Conservation (phyloP, 805 yeast genomes). For the Candida quercuum region DNA sequence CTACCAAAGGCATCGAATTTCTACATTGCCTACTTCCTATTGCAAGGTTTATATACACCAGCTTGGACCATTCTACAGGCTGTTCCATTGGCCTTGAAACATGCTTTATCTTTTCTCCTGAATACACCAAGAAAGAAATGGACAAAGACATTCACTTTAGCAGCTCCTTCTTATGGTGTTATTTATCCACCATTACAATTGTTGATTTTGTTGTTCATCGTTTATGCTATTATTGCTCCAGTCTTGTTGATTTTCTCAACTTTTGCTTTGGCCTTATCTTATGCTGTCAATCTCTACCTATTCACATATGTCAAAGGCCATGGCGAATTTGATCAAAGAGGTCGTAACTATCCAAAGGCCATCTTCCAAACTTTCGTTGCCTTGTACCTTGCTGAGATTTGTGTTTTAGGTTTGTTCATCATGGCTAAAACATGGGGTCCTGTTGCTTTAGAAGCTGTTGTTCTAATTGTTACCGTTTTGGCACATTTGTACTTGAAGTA, state of each 20-base stretch:
- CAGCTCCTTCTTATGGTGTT: constrained; percentile 75
- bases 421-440: constrained; percentile 78
- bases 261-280: constrained; percentile 49
- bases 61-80: constrained; percentile 75
- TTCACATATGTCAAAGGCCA: constrained; percentile 60
- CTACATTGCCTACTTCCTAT: constrained; percentile 74
- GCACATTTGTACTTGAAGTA: constrained; percentile 55
- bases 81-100: constrained; percentile 65
- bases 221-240: constrained; percentile 78
- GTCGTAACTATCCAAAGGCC: constrained; percentile 69
- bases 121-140: constrained; percentile 90
- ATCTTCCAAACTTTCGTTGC: constrained; percentile 70
- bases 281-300: constrained; percentile 58
- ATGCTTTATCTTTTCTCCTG: constrained; percentile 71
- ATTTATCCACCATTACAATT: constrained; percentile 75
- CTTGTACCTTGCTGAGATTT: constrained; percentile 63
- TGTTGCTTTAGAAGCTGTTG: constrained; percentile 62
- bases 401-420: constrained; percentile 66
- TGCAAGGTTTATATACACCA: constrained; percentile 76
- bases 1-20: constrained; percentile 90
- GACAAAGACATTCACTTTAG: constrained; percentile 63
- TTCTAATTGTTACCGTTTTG: constrained; percentile 50
- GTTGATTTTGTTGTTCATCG: constrained; percentile 63
- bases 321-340: constrained; percentile 49
- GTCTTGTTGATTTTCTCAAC: constrained; percentile 63